A percentile compares a stretch with the other conserved stretches of the same genome.
Evolutionary conservation across 345 rosid genomes (phyloP).

Genomic region (Abelmoschus esculentus): DNA sequence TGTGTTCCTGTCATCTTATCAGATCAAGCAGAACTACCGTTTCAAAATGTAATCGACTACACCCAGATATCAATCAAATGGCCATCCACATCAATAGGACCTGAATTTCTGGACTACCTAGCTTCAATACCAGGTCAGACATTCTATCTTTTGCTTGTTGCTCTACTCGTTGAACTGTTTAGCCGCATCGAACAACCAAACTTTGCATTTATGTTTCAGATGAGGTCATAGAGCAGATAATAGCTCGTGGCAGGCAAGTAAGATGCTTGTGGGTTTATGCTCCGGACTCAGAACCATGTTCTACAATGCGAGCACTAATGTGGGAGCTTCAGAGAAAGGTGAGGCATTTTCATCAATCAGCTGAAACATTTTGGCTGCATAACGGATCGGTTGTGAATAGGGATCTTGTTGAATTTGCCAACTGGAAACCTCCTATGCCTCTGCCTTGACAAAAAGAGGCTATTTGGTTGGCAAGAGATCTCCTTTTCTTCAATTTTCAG

Average conservation of each 20-base stretch:
- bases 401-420: slow-evolving; percentile 55
- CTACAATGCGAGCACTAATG: slow-evolving; percentile 70
- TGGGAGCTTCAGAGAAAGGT: slow-evolving; percentile 97
- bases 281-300: slow-evolving; percentile 56
- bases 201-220: slow-evolving; percentile 31
- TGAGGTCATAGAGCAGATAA: slow-evolving; percentile 54
- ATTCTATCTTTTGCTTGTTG: not conserved
- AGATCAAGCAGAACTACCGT: slow-evolving; percentile 82
- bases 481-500: not conserved
- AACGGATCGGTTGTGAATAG: slow-evolving; percentile 61
- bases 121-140: slow-evolving; percentile 66
- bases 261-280: slow-evolving; percentile 82
- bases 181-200: not conserved
- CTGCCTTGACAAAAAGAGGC: slow-evolving; percentile 39
- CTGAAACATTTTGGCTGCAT: slow-evolving; percentile 96
- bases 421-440: slow-evolving; percentile 75
- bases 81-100: slow-evolving; percentile 78
- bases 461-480: not conserved
- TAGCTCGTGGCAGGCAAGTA: slow-evolving; percentile 55
- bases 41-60: slow-evolving; percentile 85
- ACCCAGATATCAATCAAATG: slow-evolving; percentile 77
- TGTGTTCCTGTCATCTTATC: slow-evolving; percentile 93
- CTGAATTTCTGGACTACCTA: slow-evolving; percentile 68
- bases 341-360: slow-evolving; percentile 80
- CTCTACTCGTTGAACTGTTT: not conserved